phyloP scores from a whole-genome alignment of 305 asterid genomes.

The Plantago rigida region DNA sequence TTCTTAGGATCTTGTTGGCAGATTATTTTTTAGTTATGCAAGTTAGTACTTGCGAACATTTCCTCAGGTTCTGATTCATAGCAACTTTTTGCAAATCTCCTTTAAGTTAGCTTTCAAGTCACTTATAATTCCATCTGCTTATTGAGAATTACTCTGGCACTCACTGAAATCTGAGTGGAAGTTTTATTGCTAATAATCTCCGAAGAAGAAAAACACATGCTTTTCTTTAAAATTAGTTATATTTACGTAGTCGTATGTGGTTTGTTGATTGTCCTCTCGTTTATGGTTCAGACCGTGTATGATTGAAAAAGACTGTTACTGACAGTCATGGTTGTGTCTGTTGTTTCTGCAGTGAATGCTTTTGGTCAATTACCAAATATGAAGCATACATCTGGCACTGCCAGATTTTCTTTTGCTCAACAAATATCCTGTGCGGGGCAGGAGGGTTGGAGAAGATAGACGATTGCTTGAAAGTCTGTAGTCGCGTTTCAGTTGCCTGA shows the following conservation, averaged over 20 bases:
- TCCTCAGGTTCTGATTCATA: too few relatives aligned
- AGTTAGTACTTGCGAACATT: too few relatives aligned
- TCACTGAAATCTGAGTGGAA: not conserved
- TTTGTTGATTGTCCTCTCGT: not conserved
- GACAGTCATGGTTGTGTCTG: conserved; percentile 20
- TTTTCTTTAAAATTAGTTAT: conserved; percentile 2
- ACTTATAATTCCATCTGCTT: not conserved
- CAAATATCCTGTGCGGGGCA: conserved; percentile 29
- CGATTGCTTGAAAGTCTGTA: conserved; percentile 30
- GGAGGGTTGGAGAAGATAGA: conserved; percentile 30
- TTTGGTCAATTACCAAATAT: conserved; percentile 37
- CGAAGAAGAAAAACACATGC: not conserved
- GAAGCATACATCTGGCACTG: conserved; percentile 35
- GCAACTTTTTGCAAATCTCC: not conserved
- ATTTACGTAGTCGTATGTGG: not conserved
- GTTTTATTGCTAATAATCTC: conserved; percentile 6
- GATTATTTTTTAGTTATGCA: too few relatives aligned
- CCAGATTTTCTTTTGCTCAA: conserved; percentile 24
- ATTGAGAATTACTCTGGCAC: not conserved
- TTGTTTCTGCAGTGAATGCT: conserved; percentile 42
- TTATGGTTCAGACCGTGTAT: not conserved
- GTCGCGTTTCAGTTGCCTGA: conserved; percentile 34
- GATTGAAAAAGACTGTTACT: conserved; percentile 7
- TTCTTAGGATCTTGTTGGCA: too few relatives aligned
- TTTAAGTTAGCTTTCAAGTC: not conserved